Evolutionary conservation across 2,329 filamentous ascomycete species (phyloP), one percentile per base, ranked within the genome.

Genomic region (Aspergillus intermedius): DNA sequence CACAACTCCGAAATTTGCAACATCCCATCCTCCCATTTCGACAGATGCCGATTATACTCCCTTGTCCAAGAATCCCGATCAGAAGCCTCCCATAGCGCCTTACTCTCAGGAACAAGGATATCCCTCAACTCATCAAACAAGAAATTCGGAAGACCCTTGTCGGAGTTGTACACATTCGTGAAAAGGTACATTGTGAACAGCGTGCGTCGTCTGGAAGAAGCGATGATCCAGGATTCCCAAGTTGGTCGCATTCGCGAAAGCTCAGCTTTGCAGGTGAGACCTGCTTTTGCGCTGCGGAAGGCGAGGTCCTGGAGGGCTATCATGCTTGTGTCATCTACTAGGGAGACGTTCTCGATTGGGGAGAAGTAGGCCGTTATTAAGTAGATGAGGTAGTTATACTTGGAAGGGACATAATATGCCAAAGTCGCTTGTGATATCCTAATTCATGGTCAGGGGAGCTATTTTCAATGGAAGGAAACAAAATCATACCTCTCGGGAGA

Each of bases 191-290:
- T 76, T 0, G 69, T 67, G 49, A 71, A 79, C 0, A 82, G 50
- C 0, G 75, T 73, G 5, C 79, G 69, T 2, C 78, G 68, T 51
- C 79, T 81, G 0, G 78, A 69, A 39, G 78, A 76, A 0, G 73
- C 73, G 0, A 77, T 59, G 4, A 80, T 72, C 79, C 79, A 82
- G 1, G 68, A 63, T 49, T 79, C 76, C 78, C 78, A 80, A 6
- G 46, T 61, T 0, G 78, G 78, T 2, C 71, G 67, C 0, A 57
- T 50, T 0, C 61, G 60, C 1, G 62, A 48, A 12, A 63, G 57
- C 47, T 80, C 77, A 0, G 71, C 70, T 0, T 51, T 34, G 42
- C 74, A 78, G 7, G 72, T 58, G 1, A 80, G 67, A 0, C 77
- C 77, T 30, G 60, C 59, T 2, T 60, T 62, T 6, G 67, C 63